Percentiles rank a stretch among this genome's conserved stretches.
These are phyloP conservation scores for Alternaria sp. DNA, from an alignment of 2,329 filamentous ascomycete genomes.

Conservation along the genomic window DNA sequence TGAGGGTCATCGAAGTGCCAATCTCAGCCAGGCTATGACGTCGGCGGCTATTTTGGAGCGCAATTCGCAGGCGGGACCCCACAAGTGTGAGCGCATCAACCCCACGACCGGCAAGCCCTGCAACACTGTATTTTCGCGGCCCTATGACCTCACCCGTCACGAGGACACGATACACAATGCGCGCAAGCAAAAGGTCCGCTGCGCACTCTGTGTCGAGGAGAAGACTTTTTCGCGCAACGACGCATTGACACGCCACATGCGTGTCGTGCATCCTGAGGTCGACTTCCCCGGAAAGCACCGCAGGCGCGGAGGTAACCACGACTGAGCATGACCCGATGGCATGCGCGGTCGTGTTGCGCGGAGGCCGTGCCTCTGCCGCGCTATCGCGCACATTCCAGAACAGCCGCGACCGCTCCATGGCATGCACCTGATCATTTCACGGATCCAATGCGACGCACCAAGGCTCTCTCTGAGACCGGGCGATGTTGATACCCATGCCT, in stretches of 20 bases:
- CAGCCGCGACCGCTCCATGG: slow-evolving; percentile 22
- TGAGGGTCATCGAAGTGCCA: slow-evolving; percentile 75
- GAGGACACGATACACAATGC: slow-evolving; percentile 98
- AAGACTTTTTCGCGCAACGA: slow-evolving; percentile 97
- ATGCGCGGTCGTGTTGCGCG: slow-evolving; percentile 19
- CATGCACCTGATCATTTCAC: slow-evolving; percentile 14
- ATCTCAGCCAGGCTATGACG: slow-evolving; percentile 57
- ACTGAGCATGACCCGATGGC: slow-evolving; percentile 25
- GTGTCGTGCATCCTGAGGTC: slow-evolving; percentile 89
- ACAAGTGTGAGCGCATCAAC: slow-evolving; percentile 91
- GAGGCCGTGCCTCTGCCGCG: slow-evolving; percentile 7
- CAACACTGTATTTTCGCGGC: slow-evolving; percentile 90
- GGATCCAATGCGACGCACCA: slow-evolving; percentile 11
- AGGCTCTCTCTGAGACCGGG: not conserved
- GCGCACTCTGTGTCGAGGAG: slow-evolving; percentile 90
- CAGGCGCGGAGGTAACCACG: slow-evolving; percentile 49
- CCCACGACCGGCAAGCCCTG: slow-evolving; percentile 94
- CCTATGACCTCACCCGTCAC: slow-evolving; percentile 94
- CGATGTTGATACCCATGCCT: slow-evolving; percentile 3
- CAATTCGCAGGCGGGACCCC: slow-evolving; percentile 90
- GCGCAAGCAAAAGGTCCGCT: slow-evolving; percentile 92
- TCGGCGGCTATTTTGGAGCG: slow-evolving; percentile 63
- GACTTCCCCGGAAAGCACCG: slow-evolving; percentile 75
- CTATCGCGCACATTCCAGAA: slow-evolving; percentile 31
- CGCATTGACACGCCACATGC: slow-evolving; percentile 90